These are phyloP conservation scores for Peterozyma xylosa DNA, from an alignment of 805 yeast species.

Conservation along the genomic window DNA sequence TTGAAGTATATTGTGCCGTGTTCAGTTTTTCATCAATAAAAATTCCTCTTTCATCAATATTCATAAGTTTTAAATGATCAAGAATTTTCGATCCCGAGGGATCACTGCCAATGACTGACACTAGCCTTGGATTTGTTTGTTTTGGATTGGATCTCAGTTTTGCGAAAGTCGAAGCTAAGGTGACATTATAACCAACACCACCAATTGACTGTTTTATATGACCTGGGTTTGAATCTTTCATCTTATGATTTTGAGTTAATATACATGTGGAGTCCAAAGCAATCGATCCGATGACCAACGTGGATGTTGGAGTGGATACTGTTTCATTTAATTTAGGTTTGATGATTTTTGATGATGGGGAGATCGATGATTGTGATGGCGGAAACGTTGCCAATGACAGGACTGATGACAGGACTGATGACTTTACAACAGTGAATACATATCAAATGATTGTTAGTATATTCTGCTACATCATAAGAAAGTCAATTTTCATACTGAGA, in stretches of 20 bases:
- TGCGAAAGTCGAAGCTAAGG: constrained; percentile 46
- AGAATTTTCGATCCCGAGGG: constrained; percentile 36
- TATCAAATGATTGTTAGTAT: neutral
- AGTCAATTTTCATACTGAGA: neutral
- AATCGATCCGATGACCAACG: constrained; percentile 60
- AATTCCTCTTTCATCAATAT: constrained; percentile 33
- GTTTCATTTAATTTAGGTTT: neutral
- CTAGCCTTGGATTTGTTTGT: constrained; percentile 26
- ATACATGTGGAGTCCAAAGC: constrained; percentile 68
- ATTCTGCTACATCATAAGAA: neutral
- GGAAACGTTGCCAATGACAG: too few species aligned
- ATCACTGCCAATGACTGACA: constrained; percentile 61
- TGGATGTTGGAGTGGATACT: neutral
- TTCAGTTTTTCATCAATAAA: constrained; percentile 15
- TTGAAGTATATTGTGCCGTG: constrained; percentile 71
- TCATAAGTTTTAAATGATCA: constrained; percentile 17
- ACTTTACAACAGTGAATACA: too few species aligned
- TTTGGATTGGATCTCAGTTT: constrained; percentile 14
- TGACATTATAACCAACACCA: constrained; percentile 81
- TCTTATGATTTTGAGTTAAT: constrained; percentile 22
- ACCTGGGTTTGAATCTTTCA: constrained; percentile 73
- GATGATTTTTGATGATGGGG: constrained; percentile 1
- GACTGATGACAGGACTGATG: neutral
- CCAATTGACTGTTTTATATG: constrained; percentile 51
- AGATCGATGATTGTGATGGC: neutral